A percentile compares a stretch with the other conserved stretches of the same genome.
Conservation (phyloP, 129 eudicot genomes). For the Flaveria trinervia region DNA sequence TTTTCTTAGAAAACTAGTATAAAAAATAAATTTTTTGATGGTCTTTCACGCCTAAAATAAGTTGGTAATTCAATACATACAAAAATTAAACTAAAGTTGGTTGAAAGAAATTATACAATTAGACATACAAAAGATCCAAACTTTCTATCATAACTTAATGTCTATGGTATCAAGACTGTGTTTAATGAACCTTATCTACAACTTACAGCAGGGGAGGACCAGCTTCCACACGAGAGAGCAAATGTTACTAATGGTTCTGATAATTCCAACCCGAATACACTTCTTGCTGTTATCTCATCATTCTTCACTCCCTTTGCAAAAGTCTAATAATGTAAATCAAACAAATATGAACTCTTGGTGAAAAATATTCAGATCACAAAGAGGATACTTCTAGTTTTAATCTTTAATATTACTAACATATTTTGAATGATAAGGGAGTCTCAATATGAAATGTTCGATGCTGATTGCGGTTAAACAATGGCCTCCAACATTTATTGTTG, state of each 20-base stretch:
- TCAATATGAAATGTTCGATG: conserved; percentile 81
- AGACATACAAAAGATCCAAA: not conserved
- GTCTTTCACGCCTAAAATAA: not conserved
- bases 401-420: conserved; percentile 48
- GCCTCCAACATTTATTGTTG: conserved; percentile 83
- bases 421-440: conserved; percentile 89
- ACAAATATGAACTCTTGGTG: not conserved
- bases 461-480: conserved; percentile 72
- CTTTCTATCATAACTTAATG: not conserved
- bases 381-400: not conserved
- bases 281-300: conserved; percentile 67
- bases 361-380: conserved; percentile 4
- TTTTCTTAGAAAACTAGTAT: not conserved
- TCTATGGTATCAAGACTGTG: conserved; percentile 23
- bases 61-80: not conserved
- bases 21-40: not conserved
- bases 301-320: conserved; percentile 62
- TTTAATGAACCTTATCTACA: conserved; percentile 37
- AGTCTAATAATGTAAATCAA: conserved; percentile 42
- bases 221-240: conserved; percentile 95
- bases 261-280: conserved; percentile 74
- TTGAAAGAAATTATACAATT: not conserved
- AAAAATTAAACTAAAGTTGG: not conserved
- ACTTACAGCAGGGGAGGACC: conserved; percentile 99
- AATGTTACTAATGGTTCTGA: conserved; percentile 94